Percentiles rank a stretch among this genome's conserved stretches.
Conservation (phyloP, 2,329 filamentous ascomycete species). For the Rhytidhysteron rufulum region DNA sequence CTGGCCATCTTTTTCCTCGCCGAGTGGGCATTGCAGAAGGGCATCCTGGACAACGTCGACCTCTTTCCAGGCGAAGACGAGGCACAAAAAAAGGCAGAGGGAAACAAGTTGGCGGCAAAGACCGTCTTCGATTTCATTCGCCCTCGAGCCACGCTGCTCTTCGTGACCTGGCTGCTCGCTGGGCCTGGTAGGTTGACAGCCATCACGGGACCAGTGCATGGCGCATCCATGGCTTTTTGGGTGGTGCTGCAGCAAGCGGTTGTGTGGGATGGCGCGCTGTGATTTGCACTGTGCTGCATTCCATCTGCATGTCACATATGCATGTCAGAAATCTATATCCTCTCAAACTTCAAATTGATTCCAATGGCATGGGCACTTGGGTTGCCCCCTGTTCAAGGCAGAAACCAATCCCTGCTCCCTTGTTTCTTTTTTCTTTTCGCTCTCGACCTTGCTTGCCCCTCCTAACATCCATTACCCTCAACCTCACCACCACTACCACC, state of each 20-base stretch:
- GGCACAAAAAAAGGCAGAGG: background rate
- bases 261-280: background rate
- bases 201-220: background rate
- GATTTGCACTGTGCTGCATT: too few species aligned
- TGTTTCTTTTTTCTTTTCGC: background rate
- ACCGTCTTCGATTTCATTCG: background rate
- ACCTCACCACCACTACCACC: background rate
- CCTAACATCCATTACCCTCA: background rate
- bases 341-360: too few species aligned
- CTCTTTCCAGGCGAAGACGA: background rate
- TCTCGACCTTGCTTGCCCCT: background rate
- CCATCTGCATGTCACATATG: too few species aligned
- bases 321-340: too few species aligned
- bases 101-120: background rate
- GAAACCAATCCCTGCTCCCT: too few species aligned
- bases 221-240: background rate
- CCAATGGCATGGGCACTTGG: too few species aligned
- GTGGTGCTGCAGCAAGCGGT: background rate
- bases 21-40: slow-evolving; percentile 1
- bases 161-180: background rate
- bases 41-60: background rate
- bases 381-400: too few species aligned
- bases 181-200: background rate
- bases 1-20: background rate
- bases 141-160: background rate